These are phyloP conservation scores for Teunomyces pallodes DNA, from an alignment of 805 yeast species.

Conservation along the genomic window DNA sequence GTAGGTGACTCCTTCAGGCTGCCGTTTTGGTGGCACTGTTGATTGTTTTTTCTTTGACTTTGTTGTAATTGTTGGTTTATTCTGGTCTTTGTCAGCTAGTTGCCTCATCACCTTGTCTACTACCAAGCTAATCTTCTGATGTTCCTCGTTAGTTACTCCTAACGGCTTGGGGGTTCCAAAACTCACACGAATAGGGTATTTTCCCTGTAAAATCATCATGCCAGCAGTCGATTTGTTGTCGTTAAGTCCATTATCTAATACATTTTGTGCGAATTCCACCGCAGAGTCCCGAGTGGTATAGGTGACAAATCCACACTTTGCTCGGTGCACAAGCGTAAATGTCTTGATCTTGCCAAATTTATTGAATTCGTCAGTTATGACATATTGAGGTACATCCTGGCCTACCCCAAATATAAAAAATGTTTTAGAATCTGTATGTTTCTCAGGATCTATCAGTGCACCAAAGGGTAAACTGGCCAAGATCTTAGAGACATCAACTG, in stretches of 20 bases:
- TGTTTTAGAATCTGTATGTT: slow-evolving; percentile 44
- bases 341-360: slow-evolving; percentile 46
- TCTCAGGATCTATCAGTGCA: slow-evolving; percentile 49
- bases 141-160: slow-evolving; percentile 44
- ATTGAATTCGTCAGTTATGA: slow-evolving; percentile 50
- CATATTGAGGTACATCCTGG: slow-evolving; percentile 63
- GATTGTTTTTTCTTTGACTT: not conserved
- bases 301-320: slow-evolving; percentile 64
- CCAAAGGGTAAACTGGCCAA: slow-evolving; percentile 66
- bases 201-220: slow-evolving; percentile 26
- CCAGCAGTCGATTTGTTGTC: slow-evolving; percentile 25
- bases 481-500: slow-evolving; percentile 49
- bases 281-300: slow-evolving; percentile 52
- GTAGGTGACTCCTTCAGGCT: not conserved
- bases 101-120: slow-evolving; percentile 54
- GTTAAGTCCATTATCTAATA: slow-evolving; percentile 25
- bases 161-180: slow-evolving; percentile 53
- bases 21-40: not conserved
- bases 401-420: slow-evolving; percentile 76
- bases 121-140: slow-evolving; percentile 46
- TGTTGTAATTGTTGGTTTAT: too few relatives aligned
- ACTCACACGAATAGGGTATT: slow-evolving; percentile 48
- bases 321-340: slow-evolving; percentile 51
- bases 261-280: slow-evolving; percentile 33
- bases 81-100: slow-evolving; percentile 42